Evolutionary conservation across 75 land plant genomes (phyloP).

Genomic region (Adiantum capillusveneris): DNA sequence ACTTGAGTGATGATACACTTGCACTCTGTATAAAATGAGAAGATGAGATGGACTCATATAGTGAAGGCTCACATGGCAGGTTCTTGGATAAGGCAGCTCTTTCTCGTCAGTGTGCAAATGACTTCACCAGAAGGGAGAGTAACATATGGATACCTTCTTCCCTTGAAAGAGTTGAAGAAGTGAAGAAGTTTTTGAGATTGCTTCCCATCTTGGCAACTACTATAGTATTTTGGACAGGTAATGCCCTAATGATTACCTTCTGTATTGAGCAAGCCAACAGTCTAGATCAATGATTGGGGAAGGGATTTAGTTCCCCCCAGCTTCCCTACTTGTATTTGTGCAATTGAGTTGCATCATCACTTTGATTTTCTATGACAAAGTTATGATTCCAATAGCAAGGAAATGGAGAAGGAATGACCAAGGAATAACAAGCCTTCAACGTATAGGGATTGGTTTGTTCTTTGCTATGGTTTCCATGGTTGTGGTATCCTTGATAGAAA

Average conservation of each 20-base stretch:
- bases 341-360: slow-evolving; percentile 46
- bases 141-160: slow-evolving; percentile 43
- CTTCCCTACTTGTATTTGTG: slow-evolving; percentile 60
- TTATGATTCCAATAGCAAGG: slow-evolving; percentile 52
- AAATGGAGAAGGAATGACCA: slow-evolving; percentile 47
- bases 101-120: too few species aligned
- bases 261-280: slow-evolving; percentile 65
- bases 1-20: too few species aligned
- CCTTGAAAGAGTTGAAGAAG: slow-evolving; percentile 62
- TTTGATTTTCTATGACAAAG: slow-evolving; percentile 47
- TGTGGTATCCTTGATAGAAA: slow-evolving; percentile 49
- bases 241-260: slow-evolving; percentile 75
- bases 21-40: too few species aligned
- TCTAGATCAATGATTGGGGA: slow-evolving; percentile 45
- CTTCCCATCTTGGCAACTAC: slow-evolving; percentile 73
- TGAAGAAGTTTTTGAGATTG: slow-evolving; percentile 56
- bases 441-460: slow-evolving; percentile 51
- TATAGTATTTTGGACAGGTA: slow-evolving; percentile 59
- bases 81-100: too few species aligned
- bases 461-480: slow-evolving; percentile 54
- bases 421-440: slow-evolving; percentile 62
- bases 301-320: slow-evolving; percentile 53
- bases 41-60: too few species aligned
- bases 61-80: too few species aligned
- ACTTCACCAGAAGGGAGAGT: too few species aligned